These are phyloP conservation scores for Pythium aphanidermatum DNA, from an alignment of 352 stramenopile genomes.

Conservation along the genomic window DNA sequence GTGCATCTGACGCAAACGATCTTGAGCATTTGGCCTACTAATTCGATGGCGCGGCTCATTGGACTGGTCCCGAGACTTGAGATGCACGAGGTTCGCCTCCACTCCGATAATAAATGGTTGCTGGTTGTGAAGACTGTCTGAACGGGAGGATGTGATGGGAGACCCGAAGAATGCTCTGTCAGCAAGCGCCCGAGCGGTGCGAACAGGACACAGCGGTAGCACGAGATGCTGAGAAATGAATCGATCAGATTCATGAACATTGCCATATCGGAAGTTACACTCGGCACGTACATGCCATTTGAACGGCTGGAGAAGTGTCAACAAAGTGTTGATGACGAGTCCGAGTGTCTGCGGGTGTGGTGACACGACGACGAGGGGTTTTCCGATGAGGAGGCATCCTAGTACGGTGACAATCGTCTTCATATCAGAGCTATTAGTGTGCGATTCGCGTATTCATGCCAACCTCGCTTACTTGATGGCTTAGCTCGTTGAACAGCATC, in stretches of 20 bases:
- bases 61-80: constrained; percentile 37
- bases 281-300: constrained; percentile 34
- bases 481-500: constrained; percentile 45
- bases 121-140: not conserved
- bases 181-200: constrained; percentile 25
- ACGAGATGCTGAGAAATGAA: constrained; percentile 37
- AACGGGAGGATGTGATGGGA: not conserved
- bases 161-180: constrained; percentile 30
- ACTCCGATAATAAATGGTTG: constrained; percentile 48
- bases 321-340: constrained; percentile 29
- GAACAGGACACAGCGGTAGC: constrained; percentile 43
- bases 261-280: not conserved
- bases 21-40: no score
- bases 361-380: constrained; percentile 53
- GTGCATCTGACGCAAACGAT: no score
- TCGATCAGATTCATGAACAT: not conserved
- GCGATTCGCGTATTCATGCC: not conserved
- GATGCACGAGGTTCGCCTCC: constrained; percentile 37
- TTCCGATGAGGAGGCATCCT: constrained; percentile 36
- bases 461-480: constrained; percentile 30
- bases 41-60: constrained; percentile 56
- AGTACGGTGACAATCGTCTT: constrained; percentile 49
- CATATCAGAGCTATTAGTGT: not conserved
- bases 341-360: constrained; percentile 33
- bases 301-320: constrained; percentile 44